Base-by-base conservation (phyloP, 2,329 filamentous ascomycete species). In the Aureobasidium uvarum region DNA sequence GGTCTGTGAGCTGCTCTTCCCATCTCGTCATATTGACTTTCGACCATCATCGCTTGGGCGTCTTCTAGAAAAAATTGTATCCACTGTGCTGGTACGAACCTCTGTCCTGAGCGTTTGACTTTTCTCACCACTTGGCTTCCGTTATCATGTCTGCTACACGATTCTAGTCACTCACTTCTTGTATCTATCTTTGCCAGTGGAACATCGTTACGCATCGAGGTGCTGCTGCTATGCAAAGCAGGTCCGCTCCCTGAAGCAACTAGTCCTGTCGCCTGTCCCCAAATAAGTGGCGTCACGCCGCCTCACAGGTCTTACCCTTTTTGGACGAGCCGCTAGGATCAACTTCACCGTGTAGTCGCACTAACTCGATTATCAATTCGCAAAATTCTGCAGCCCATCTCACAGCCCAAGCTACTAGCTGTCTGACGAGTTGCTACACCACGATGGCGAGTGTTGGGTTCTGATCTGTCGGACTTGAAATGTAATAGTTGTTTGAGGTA, bases 21-120 rank as follows among this genome's bases (percentile, higher is more conserved):
- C 58, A 41, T 41, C 20, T 62, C 45, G 58, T 62, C 58, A 62
- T 62, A 62, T 62, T 62, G 58, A 41, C 58, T 62, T 62, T 62
- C 45, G 45, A 51, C 58, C 23, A 41, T 41, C 58, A 6, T 41
- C 58, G 23, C 31, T 31, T 36, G 58, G 45, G 58, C 58, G 58
- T 51, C 45, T 62, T 62, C 58, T 51, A 41, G 58, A 62, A 62
- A 51, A 38, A 13, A 31, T 11, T n/a, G 58, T 28, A 48, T 23
- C 58, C 58, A n/a, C 20, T 51, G 45, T 31, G 33, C 45, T 51
- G 58, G 58, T 51, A 62, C 58, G 58, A 62, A 62, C 58, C 8
- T 39, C 14, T 62, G 58, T 50, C 58, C 58, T 62, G 58, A 62
- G 58, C 43, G 45, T 62, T 62, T 62, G 45, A 51, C 58, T 62